Conservation (phyloP, 208 protist species). For the Kentomonas sorsogonicus region DNA sequence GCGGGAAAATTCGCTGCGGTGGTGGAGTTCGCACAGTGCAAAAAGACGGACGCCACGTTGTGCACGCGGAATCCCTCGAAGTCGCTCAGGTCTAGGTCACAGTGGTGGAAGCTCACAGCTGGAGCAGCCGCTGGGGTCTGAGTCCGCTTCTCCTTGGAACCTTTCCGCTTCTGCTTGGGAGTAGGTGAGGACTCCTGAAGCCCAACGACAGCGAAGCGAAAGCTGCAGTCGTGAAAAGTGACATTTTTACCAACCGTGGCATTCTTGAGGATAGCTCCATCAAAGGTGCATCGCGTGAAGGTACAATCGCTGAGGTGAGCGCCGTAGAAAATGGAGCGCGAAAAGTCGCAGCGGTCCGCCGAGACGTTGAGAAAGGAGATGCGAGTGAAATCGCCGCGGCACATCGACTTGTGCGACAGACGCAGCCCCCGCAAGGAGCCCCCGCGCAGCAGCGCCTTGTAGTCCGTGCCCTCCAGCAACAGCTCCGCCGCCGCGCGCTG, state of each 20-base stretch:
- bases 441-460: constrained; percentile 53
- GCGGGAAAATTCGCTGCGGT: constrained; percentile 41
- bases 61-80: constrained; percentile 29
- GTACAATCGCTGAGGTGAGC: constrained; percentile 20
- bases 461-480: constrained; percentile 49
- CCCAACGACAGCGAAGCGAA: constrained; percentile 34
- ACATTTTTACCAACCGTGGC: constrained; percentile 21
- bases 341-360: constrained; percentile 46
- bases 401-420: constrained; percentile 33
- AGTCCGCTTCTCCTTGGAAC: neutral
- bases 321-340: constrained; percentile 49
- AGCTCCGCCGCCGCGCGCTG: constrained; percentile 22
- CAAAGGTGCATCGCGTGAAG: constrained; percentile 59
- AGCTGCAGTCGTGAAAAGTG: constrained; percentile 54
- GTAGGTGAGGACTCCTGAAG: no score
- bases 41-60: constrained; percentile 19
- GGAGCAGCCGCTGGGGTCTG: neutral
- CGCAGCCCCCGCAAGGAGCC: constrained; percentile 20
- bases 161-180: no score
- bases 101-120: constrained; percentile 34
- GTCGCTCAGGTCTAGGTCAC: constrained; percentile 64
- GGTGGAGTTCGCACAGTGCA: constrained; percentile 45
- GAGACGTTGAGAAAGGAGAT: constrained; percentile 33
- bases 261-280: no score
- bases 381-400: constrained; percentile 49